Evolutionary conservation across 768 basidiomycete species (phyloP).

Genomic region (Panaeolus papilionaceus): DNA sequence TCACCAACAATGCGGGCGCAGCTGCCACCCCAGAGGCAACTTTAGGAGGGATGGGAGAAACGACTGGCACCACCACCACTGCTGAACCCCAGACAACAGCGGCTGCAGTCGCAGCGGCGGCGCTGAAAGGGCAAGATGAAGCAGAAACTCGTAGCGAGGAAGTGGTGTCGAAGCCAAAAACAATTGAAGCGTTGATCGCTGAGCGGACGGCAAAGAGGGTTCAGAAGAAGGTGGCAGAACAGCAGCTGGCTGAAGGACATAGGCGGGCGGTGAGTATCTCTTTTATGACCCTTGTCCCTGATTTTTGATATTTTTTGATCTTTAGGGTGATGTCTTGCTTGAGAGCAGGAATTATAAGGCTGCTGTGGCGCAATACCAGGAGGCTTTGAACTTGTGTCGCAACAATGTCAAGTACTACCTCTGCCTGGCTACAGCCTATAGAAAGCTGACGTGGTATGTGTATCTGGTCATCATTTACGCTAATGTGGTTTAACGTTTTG

Average conservation of each 20-base stretch:
- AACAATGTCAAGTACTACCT: constrained; percentile 41
- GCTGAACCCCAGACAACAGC: not conserved
- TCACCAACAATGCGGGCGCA: not conserved
- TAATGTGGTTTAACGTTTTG: not conserved
- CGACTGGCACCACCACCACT: not conserved
- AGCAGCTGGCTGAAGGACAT: constrained; percentile 29
- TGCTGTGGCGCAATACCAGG: constrained; percentile 39
- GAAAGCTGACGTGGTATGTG: constrained; percentile 41
- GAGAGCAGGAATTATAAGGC: constrained; percentile 37
- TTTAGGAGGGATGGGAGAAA: not conserved
- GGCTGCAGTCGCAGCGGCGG: not conserved
- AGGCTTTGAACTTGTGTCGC: constrained; percentile 40
- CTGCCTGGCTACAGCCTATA: constrained; percentile 40
- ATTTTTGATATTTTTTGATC: not conserved
- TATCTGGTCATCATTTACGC: not conserved
- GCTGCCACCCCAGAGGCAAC: not conserved
- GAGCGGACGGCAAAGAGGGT: constrained; percentile 31
- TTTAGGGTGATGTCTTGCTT: constrained; percentile 42
- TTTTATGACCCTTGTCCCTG: not conserved
- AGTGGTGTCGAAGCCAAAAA: constrained; percentile 15
- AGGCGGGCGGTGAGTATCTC: constrained; percentile 27
- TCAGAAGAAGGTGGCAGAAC: constrained; percentile 26
- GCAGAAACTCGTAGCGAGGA: not conserved
- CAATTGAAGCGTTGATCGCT: constrained; percentile 29
- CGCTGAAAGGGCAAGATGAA: constrained; percentile 5